Evolutionary conservation across 768 basidiomycete species (phyloP).

Genomic region (Pleurotus salmoneostramineus): DNA sequence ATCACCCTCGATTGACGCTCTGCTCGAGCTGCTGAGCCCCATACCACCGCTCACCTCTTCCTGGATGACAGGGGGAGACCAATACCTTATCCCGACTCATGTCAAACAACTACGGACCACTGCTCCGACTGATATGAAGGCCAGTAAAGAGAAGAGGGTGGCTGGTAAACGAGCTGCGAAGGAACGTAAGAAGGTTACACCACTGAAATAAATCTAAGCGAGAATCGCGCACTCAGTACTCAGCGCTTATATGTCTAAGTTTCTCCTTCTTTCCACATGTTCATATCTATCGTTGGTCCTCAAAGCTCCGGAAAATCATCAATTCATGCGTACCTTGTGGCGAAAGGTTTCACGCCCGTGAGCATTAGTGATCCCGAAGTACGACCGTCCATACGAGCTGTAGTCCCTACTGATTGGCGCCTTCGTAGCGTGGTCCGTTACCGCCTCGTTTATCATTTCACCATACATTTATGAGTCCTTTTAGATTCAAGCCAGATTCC

Average conservation of each 20-base stretch:
- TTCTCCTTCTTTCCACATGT: constrained; percentile 35
- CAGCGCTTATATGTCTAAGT: neutral
- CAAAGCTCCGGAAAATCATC: constrained; percentile 57
- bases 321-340: constrained; percentile 56
- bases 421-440: neutral
- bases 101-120: constrained; percentile 80
- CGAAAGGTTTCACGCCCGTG: constrained; percentile 57
- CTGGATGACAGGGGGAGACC: constrained; percentile 47
- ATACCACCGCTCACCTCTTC: constrained; percentile 58
- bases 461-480: neutral
- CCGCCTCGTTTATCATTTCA: neutral
- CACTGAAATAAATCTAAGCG: constrained; percentile 3
- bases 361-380: constrained; percentile 11
- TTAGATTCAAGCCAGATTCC: neutral
- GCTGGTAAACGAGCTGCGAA: constrained; percentile 49
- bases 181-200: constrained; percentile 18
- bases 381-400: constrained; percentile 7
- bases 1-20: constrained; percentile 30
- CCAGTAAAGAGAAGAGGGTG: constrained; percentile 54
- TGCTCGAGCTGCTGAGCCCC: constrained; percentile 38
- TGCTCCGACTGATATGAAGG: constrained; percentile 76
- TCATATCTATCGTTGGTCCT: constrained; percentile 66
- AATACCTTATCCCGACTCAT: constrained; percentile 60
- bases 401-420: neutral
- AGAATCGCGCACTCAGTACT: no score